Evolutionary conservation across 805 yeast genomes (phyloP).

Genomic region (Ogataea pignaliae): DNA sequence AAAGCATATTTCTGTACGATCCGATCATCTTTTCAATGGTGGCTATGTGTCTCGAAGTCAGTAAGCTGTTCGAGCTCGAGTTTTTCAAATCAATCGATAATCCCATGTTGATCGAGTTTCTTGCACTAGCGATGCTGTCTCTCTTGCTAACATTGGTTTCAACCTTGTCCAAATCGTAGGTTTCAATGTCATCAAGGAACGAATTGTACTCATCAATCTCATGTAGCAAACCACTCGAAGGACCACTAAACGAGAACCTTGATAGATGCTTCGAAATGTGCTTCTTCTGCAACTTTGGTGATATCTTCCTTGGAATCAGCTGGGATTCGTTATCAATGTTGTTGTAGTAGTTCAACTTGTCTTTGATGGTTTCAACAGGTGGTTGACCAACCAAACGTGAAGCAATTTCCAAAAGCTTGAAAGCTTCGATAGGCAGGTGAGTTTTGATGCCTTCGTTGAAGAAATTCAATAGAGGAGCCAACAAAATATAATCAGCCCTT

Average conservation of each 20-base stretch:
- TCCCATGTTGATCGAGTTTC: constrained; percentile 25
- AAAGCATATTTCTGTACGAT: constrained; percentile 50
- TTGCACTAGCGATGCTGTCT: constrained; percentile 6
- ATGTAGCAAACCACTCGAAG: constrained; percentile 15
- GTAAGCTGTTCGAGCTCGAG: constrained; percentile 16
- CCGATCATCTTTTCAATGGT: constrained; percentile 47
- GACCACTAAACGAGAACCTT: constrained; percentile 15
- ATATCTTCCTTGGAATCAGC: constrained; percentile 49
- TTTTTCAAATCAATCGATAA: constrained; percentile 26
- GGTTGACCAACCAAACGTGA: constrained; percentile 56
- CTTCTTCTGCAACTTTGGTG: constrained; percentile 30
- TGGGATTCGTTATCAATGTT: constrained; percentile 38
- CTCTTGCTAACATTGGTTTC: constrained; percentile 7
- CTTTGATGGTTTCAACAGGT: constrained; percentile 38
- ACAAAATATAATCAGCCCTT: constrained; percentile 49
- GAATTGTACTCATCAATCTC: constrained; percentile 30
- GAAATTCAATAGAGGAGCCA: constrained; percentile 71
- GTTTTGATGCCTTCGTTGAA: constrained; percentile 71
- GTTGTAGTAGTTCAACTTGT: constrained; percentile 29
- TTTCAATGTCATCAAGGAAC: constrained; percentile 31
- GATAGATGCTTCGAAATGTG: constrained; percentile 24
- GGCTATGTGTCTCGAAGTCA: constrained; percentile 35
- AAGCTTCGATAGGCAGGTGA: constrained; percentile 61
- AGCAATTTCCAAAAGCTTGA: constrained; percentile 55
- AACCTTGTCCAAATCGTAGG: constrained; percentile 24